Conservation (phyloP, 1,284 basidiomycete species). For the Prillingera fragicola region DNA sequence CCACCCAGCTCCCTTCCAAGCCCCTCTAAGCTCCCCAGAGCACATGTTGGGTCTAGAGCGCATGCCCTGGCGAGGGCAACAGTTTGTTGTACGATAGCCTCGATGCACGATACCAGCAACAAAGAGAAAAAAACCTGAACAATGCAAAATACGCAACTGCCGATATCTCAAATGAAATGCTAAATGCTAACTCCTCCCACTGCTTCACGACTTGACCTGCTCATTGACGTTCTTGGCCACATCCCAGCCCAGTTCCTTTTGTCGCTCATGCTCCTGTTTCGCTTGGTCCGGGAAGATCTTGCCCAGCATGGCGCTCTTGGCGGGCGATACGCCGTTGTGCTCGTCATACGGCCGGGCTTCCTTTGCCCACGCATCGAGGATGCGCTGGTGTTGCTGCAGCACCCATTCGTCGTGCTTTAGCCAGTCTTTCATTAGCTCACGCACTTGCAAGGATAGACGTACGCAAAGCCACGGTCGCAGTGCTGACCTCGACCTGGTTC, state of each 20-base stretch:
- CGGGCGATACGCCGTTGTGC: constrained; percentile 36
- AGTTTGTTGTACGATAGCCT: constrained; percentile 16
- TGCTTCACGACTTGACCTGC: too few relatives aligned
- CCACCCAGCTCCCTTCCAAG: constrained; percentile 81
- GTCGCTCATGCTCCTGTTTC: constrained; percentile 39
- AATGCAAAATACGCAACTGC: background rate
- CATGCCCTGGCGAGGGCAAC: background rate
- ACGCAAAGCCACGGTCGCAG: constrained; percentile 47
- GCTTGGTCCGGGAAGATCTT: constrained; percentile 38
- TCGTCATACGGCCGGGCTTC: constrained; percentile 34
- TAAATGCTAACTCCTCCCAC: background rate
- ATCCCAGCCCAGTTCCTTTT: constrained; percentile 47
- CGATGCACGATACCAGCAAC: too few relatives aligned
- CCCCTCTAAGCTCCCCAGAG: constrained; percentile 58
- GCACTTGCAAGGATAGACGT: background rate
- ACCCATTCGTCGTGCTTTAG: constrained; percentile 47
- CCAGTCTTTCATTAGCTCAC: constrained; percentile 34
- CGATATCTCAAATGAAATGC: background rate
- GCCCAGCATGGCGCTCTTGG: too few relatives aligned
- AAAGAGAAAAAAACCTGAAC: too few relatives aligned
- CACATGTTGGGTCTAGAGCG: background rate
- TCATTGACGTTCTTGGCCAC: constrained; percentile 36
- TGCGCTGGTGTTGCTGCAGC: constrained; percentile 29
- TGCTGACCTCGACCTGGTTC: constrained; percentile 45
- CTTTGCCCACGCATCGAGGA: constrained; percentile 37